Percentiles rank a stretch among this genome's conserved stretches.
phyloP scores from a whole-genome alignment of 75 land plant species.

The Chamaecyparis obtusa region DNA sequence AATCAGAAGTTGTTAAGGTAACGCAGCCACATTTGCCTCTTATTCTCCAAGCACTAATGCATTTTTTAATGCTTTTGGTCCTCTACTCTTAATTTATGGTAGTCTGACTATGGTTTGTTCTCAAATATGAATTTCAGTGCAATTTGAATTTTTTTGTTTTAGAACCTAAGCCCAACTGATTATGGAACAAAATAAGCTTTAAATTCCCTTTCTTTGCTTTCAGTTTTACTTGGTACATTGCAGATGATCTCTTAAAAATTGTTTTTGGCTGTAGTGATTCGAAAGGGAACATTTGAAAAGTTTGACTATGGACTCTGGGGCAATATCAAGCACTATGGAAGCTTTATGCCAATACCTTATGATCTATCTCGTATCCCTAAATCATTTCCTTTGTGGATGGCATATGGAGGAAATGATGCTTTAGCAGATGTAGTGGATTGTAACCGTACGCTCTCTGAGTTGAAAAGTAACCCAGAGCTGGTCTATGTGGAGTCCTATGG shows the following conservation, averaged over 20 bases:
- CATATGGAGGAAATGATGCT: constrained; percentile 81
- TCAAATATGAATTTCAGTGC: neutral
- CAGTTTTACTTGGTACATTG: neutral
- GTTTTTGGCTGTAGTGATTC: constrained; percentile 63
- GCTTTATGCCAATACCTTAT: constrained; percentile 57
- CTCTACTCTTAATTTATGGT: neutral
- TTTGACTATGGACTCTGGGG: constrained; percentile 80
- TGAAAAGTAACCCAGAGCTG: constrained; percentile 57
- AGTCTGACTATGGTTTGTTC: neutral
- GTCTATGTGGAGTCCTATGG: constrained; percentile 77
- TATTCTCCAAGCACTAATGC: neutral
- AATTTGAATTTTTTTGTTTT: neutral
- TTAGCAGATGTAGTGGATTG: constrained; percentile 74
- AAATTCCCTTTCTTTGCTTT: neutral
- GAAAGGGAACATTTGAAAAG: constrained; percentile 78
- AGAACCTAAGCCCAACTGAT: neutral
- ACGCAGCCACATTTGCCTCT: neutral
- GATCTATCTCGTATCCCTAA: constrained; percentile 64
- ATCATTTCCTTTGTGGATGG: constrained; percentile 91
- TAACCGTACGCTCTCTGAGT: constrained; percentile 54
- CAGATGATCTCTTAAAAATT: neutral
- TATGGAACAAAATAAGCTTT: neutral
- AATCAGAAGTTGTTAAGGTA: neutral
- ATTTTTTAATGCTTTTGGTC: neutral
- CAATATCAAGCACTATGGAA: constrained; percentile 61